phyloP scores from a whole-genome alignment of 2,329 filamentous ascomycete genomes.

The Thermoascus crustaceus region DNA sequence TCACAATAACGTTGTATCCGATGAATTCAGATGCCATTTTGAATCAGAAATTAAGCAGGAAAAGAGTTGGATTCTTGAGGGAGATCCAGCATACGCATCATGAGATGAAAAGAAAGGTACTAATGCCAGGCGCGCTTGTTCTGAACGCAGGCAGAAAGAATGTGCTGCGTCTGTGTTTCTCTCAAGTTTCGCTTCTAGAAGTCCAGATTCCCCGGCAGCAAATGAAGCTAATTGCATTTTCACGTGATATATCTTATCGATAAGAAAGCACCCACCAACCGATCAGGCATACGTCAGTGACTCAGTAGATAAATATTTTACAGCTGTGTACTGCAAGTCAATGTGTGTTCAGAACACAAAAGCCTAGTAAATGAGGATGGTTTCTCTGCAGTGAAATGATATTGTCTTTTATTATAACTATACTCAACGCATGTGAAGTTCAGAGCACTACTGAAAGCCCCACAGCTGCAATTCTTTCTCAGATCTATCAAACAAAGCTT shows the following conservation, averaged over 20 bases:
- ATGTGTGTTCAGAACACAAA: too few species aligned
- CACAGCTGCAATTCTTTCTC: too few species aligned
- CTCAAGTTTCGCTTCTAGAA: neutral
- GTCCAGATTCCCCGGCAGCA: neutral
- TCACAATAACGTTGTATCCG: slow-evolving; percentile 67
- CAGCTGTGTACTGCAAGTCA: too few species aligned
- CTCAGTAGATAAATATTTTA: too few species aligned
- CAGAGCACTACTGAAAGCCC: too few species aligned
- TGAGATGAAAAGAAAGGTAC: neutral
- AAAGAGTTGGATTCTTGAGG: neutral
- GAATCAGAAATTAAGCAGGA: slow-evolving; percentile 6
- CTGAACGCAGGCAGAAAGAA: neutral
- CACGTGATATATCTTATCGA: slow-evolving; percentile 10
- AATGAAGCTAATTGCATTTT: slow-evolving; percentile 2
- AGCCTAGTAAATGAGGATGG: too few species aligned
- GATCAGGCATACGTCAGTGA: too few species aligned
- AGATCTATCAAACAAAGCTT: too few species aligned
- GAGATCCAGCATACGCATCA: slow-evolving; percentile 3
- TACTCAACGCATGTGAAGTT: too few species aligned
- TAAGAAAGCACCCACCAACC: slow-evolving; percentile 6
- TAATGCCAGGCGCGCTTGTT: neutral
- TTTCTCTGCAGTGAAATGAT: too few species aligned
- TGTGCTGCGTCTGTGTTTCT: slow-evolving; percentile 2
- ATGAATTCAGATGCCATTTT: slow-evolving; percentile 63
- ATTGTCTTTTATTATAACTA: too few species aligned